phyloP scores from a whole-genome alignment of 75 land plant genomes.

The Larix kaempferi region DNA sequence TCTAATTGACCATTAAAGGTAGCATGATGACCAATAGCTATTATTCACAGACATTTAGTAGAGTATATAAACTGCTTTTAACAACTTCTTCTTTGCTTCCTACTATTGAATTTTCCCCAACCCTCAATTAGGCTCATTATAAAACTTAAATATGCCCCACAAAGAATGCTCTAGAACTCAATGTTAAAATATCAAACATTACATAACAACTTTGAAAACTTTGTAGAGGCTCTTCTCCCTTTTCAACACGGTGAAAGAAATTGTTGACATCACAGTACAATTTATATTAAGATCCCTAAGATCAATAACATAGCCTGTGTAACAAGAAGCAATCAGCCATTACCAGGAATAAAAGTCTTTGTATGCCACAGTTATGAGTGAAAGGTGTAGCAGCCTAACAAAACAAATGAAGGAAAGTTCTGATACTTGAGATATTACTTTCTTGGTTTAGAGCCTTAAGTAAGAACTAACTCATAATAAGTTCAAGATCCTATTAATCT shows the following conservation, averaged over 20 bases:
- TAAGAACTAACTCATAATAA: too few species aligned
- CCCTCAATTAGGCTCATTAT: background rate
- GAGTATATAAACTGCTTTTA: background rate
- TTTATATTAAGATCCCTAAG: background rate
- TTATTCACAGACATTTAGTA: background rate
- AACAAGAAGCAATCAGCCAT: background rate
- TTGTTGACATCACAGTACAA: background rate
- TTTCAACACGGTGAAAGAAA: background rate
- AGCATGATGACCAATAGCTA: background rate
- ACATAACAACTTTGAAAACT: background rate
- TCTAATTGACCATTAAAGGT: background rate
- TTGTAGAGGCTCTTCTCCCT: background rate
- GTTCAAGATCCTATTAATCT: too few species aligned
- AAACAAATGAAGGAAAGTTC: background rate
- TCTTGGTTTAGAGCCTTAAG: too few species aligned
- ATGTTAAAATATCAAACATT: background rate
- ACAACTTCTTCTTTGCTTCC: background rate
- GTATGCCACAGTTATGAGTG: background rate
- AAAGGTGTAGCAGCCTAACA: background rate
- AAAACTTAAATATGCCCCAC: background rate
- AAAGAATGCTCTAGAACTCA: background rate
- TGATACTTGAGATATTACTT: background rate
- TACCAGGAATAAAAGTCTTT: background rate
- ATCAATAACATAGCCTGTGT: background rate
- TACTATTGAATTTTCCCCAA: background rate